Percentiles rank a stretch among this genome's conserved stretches.
Conservation (phyloP, 2,329 filamentous ascomycete genomes). For the Hymenoscyphus fructigenus region DNA sequence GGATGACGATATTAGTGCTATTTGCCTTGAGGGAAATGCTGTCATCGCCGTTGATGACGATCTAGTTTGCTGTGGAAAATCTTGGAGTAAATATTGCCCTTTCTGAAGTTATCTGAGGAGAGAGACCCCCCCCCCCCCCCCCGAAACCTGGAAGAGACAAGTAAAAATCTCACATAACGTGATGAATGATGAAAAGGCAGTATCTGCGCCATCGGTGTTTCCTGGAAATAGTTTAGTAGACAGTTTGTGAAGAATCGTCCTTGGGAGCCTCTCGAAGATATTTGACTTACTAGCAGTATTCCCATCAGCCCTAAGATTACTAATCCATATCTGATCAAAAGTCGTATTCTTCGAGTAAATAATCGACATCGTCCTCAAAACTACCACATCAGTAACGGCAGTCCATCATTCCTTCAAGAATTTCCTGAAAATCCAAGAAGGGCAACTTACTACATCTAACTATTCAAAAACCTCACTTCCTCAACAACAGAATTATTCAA, state of each 20-base stretch:
- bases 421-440: not conserved
- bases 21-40: constrained; percentile 56
- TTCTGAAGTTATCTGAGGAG: no score
- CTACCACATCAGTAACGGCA: no score
- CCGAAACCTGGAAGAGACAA: no score
- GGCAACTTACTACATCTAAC: constrained; percentile 54
- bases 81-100: no score
- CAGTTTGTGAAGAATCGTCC: no score
- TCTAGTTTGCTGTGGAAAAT: constrained; percentile 41
- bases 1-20: constrained; percentile 52
- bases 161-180: constrained; percentile 38
- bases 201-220: constrained; percentile 49
- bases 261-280: not conserved
- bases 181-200: constrained; percentile 52
- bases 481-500: constrained; percentile 49
- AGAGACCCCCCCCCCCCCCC: no score
- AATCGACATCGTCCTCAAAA: constrained; percentile 45
- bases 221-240: not conserved
- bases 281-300: constrained; percentile 42
- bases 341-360: constrained; percentile 44
- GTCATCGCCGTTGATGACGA: constrained; percentile 53
- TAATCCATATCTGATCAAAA: constrained; percentile 52
- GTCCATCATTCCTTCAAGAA: no score
- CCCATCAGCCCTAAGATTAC: constrained; percentile 44
- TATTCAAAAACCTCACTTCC: constrained; percentile 52